Percentiles rank a stretch among this genome's conserved stretches.
phyloP scores from a whole-genome alignment of 495 filamentous ascomycete genomes.

The Haplographium delicatum region DNA sequence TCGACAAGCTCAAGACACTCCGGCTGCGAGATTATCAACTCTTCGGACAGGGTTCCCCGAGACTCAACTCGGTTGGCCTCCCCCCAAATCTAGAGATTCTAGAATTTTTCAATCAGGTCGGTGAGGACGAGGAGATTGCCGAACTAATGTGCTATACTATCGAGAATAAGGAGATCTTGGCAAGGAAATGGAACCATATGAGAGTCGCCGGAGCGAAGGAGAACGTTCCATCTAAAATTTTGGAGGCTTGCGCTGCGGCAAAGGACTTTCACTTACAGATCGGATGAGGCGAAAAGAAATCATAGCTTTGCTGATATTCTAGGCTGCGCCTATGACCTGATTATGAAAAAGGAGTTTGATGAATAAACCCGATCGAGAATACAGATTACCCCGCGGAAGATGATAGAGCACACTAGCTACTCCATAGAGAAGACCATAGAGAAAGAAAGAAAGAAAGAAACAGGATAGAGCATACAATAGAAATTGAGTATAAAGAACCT shows the following conservation, averaged over 20 bases:
- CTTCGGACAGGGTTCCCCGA: conserved; percentile 24
- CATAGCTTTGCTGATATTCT: no score
- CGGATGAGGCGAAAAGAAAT: no score
- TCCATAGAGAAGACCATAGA: no score
- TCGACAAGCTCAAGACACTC: conserved; percentile 20
- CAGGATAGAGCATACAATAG: no score
- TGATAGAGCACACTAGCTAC: no score
- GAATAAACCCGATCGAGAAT: no score
- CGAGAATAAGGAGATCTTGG: conserved; percentile 22
- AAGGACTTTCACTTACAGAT: no score
- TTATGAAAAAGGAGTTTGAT: no score
- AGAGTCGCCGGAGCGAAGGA: conserved; percentile 15
- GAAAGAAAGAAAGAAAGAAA: no score
- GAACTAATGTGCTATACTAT: conserved; percentile 28
- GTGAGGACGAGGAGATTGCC: conserved; percentile 29
- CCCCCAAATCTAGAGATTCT: conserved; percentile 27
- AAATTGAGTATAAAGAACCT: no score
- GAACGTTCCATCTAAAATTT: conserved; percentile 9
- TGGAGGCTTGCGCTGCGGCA: conserved; percentile 17
- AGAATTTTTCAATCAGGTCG: conserved; percentile 27
- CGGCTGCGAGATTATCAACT: conserved; percentile 30
- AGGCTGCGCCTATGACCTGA: no score
- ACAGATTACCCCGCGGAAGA: no score
- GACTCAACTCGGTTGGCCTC: conserved; percentile 29
- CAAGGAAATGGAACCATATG: conserved; percentile 16